phyloP scores from a whole-genome alignment of 2,329 filamentous ascomycete genomes.

The Arthrinium phaeospermum region DNA sequence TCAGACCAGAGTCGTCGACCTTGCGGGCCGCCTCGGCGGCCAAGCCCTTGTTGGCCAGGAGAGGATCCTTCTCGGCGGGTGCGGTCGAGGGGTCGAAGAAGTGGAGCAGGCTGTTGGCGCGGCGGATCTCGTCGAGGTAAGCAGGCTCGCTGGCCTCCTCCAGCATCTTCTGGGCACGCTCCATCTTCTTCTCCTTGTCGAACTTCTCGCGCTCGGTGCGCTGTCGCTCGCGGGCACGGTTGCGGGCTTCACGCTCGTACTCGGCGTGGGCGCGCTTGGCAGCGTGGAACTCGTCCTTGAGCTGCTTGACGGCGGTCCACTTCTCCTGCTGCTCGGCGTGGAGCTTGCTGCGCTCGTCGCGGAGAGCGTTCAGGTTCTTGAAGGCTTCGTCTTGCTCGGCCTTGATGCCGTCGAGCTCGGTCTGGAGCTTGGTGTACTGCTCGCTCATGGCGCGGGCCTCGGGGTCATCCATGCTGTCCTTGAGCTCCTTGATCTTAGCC shows the following conservation, averaged over 20 bases:
- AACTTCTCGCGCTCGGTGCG: slow-evolving; percentile 80
- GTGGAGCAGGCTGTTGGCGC: slow-evolving; percentile 83
- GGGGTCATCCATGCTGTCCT: slow-evolving; percentile 88
- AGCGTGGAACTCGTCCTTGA: slow-evolving; percentile 89
- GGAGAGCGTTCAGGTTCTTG: slow-evolving; percentile 83
- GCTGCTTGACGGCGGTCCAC: slow-evolving; percentile 78
- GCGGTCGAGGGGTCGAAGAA: slow-evolving; percentile 82
- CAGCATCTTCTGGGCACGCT: slow-evolving; percentile 76
- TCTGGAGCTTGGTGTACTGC: slow-evolving; percentile 82
- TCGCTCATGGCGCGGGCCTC: slow-evolving; percentile 88
- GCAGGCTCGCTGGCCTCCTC: slow-evolving; percentile 85
- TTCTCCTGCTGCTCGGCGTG: slow-evolving; percentile 88
- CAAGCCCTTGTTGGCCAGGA: slow-evolving; percentile 72
- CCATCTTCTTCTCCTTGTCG: slow-evolving; percentile 75
- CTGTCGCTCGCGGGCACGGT: slow-evolving; percentile 76
- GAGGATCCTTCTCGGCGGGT: slow-evolving; percentile 68
- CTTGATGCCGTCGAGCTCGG: slow-evolving; percentile 89
- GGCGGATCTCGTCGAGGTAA: slow-evolving; percentile 90
- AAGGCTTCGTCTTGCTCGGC: slow-evolving; percentile 89
- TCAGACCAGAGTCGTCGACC: slow-evolving; percentile 82
- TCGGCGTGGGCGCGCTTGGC: slow-evolving; percentile 81
- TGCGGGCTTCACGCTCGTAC: slow-evolving; percentile 83
- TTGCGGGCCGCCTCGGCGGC: slow-evolving; percentile 81
- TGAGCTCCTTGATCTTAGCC: slow-evolving; percentile 85
- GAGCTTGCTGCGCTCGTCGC: slow-evolving; percentile 84